phyloP scores from a whole-genome alignment of 78 protist genomes.

The Chrysochromulina parva region DNA sequence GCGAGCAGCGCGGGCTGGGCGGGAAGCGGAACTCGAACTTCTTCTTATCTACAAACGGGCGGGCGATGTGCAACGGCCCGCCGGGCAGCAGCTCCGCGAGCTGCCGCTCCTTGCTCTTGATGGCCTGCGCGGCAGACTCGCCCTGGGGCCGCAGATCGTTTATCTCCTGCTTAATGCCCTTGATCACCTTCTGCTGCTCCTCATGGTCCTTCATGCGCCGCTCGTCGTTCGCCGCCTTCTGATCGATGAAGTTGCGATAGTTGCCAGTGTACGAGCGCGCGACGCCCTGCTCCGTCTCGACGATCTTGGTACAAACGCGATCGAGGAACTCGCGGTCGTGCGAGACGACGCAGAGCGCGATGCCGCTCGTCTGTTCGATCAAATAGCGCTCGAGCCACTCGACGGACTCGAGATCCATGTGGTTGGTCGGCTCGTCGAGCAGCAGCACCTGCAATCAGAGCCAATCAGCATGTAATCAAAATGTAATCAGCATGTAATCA shows the following conservation, averaged over 20 bases:
- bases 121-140: neutral
- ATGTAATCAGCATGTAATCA: too few species aligned
- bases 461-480: too few species aligned
- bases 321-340: conserved; percentile 67
- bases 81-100: neutral
- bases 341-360: neutral
- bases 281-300: conserved; percentile 35
- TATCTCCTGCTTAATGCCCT: neutral
- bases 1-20: conserved; percentile 6
- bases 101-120: neutral
- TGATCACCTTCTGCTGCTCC: neutral
- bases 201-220: neutral
- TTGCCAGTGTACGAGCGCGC: neutral
- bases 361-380: neutral
- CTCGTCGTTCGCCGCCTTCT: neutral
- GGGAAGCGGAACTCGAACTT: conserved; percentile 28
- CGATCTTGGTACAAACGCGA: conserved; percentile 50
- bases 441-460: conserved; percentile 12
- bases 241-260: conserved; percentile 14
- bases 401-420: conserved; percentile 42
- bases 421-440: conserved; percentile 61
- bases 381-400: conserved; percentile 55
- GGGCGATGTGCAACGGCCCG: neutral
- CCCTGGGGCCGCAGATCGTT: neutral
- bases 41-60: neutral